These are phyloP conservation scores for Apophysomyces sp. DNA, from an alignment of 371 early-diverging fungal species.

Conservation along the genomic window DNA sequence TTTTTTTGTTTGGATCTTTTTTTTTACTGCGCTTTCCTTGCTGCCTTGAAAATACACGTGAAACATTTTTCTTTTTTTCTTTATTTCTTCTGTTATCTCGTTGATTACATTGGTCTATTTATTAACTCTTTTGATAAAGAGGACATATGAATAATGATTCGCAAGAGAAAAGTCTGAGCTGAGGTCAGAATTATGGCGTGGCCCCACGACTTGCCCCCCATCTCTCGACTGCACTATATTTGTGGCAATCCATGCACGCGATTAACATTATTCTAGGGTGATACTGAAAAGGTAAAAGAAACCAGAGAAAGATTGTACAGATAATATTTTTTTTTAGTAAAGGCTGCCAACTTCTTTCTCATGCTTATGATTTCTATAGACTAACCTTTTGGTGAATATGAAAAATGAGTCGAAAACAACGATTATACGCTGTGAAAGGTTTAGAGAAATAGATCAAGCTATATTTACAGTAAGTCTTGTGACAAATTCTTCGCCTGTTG, in stretches of 20 bases:
- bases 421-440: neutral
- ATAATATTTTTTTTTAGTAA: no score
- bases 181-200: no score
- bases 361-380: neutral
- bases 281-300: neutral
- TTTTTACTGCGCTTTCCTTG: neutral
- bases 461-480: neutral
- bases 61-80: no score
- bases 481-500: neutral
- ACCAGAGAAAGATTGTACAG: neutral
- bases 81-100: no score
- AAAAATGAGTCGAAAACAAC: no score
- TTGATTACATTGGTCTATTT: no score
- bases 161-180: no score
- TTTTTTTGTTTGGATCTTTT: neutral
- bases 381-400: neutral
- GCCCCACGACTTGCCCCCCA: no score
- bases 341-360: neutral
- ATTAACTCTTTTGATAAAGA: no score
- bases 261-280: neutral
- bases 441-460: neutral
- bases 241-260: neutral
- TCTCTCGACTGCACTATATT: neutral
- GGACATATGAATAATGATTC: no score
- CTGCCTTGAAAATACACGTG: no score